Percentiles rank a stretch among this genome's conserved stretches.
These are phyloP conservation scores for Blastobotrys persicus DNA, from an alignment of 1,139 yeast genomes.

Conservation along the genomic window DNA sequence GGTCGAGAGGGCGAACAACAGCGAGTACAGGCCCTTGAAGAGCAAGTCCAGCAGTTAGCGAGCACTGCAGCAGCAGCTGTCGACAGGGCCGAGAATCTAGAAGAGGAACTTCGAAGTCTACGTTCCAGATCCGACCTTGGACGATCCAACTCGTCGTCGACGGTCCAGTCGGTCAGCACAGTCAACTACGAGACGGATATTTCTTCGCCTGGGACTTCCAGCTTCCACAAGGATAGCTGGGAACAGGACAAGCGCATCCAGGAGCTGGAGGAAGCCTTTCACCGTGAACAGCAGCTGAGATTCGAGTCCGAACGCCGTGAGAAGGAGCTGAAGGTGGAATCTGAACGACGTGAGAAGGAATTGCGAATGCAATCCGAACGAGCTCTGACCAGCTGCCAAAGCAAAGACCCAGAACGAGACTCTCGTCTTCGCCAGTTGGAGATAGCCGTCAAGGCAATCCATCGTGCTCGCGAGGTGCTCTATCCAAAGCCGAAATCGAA, in stretches of 20 bases:
- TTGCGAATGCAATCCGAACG: too few species aligned
- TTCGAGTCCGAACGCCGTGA: slow-evolving; percentile 58
- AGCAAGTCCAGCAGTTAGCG: slow-evolving; percentile 33
- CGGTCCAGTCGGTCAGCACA: neutral
- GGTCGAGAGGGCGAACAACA: slow-evolving; percentile 31
- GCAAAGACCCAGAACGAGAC: slow-evolving; percentile 40
- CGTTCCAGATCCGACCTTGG: slow-evolving; percentile 6
- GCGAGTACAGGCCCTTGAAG: slow-evolving; percentile 34
- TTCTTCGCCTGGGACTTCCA: slow-evolving; percentile 1
- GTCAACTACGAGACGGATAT: slow-evolving; percentile 1
- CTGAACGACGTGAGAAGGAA: slow-evolving; percentile 58
- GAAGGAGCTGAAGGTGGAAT: slow-evolving; percentile 44
- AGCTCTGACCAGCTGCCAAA: slow-evolving; percentile 74
- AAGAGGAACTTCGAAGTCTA: slow-evolving; percentile 27
- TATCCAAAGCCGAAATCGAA: slow-evolving; percentile 1
- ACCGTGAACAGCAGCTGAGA: slow-evolving; percentile 42
- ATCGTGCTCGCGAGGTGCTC: slow-evolving; percentile 26
- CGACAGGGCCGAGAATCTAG: slow-evolving; percentile 35
- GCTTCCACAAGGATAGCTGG: neutral
- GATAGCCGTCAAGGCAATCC: slow-evolving; percentile 33
- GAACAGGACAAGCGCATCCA: slow-evolving; percentile 20
- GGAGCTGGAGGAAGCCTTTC: slow-evolving; percentile 24
- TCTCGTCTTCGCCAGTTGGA: slow-evolving; percentile 33
- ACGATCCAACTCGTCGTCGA: slow-evolving; percentile 6
- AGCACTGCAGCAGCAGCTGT: slow-evolving; percentile 37